These are phyloP conservation scores for Luffa aegyptiaca DNA, from an alignment of 306 rosid genomes.

Conservation along the genomic window DNA sequence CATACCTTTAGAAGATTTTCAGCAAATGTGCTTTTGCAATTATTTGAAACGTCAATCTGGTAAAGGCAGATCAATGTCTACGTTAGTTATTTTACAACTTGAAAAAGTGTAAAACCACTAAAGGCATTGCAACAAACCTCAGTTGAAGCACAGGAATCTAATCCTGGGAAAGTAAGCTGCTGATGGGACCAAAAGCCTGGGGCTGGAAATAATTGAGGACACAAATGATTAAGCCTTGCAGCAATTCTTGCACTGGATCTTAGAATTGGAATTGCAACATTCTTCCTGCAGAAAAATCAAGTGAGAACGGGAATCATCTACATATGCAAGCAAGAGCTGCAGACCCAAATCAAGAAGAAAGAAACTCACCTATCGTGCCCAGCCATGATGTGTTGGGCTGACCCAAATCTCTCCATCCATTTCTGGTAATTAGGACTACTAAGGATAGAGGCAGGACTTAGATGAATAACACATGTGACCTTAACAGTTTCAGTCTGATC, in stretches of 20 bases:
- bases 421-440: constrained; percentile 50
- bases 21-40: constrained; percentile 41
- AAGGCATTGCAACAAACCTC: constrained; percentile 59
- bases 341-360: neutral
- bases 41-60: constrained; percentile 46
- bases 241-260: constrained; percentile 78
- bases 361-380: constrained; percentile 69
- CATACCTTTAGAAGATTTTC: constrained; percentile 91
- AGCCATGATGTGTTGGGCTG: constrained; percentile 79
- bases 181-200: constrained; percentile 66
- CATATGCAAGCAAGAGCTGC: constrained; percentile 1
- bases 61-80: neutral
- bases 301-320: neutral
- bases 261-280: constrained; percentile 71
- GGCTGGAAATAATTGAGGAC: constrained; percentile 93
- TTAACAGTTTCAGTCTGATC: constrained; percentile 32
- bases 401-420: constrained; percentile 76
- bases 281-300: constrained; percentile 45
- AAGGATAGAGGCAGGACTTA: constrained; percentile 64
- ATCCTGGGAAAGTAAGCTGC: constrained; percentile 27
- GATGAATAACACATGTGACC: constrained; percentile 66
- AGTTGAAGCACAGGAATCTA: constrained; percentile 35
- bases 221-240: constrained; percentile 67
- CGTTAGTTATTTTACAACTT: neutral
- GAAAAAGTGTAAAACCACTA: neutral